phyloP scores from a whole-genome alignment of 2,329 filamentous ascomycete genomes.

The Phialophora macrospora region DNA sequence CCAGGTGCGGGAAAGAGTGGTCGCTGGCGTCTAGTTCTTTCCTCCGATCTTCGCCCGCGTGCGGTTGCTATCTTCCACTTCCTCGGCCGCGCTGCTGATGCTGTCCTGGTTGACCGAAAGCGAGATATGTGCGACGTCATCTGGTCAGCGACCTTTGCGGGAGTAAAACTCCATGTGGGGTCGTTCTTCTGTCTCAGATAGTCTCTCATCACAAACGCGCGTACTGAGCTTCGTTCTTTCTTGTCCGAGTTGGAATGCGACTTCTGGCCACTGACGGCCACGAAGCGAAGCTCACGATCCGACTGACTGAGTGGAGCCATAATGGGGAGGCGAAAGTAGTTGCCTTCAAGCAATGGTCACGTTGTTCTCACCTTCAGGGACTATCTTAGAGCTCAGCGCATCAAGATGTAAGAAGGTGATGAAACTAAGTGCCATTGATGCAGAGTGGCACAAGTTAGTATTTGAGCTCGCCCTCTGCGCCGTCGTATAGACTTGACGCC shows the following conservation, averaged over 20 bases:
- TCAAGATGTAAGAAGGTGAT: not conserved
- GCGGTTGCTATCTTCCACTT: conserved; percentile 10
- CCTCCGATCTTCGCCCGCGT: not conserved
- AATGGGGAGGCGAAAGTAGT: not conserved
- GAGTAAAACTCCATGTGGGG: conserved; percentile 25
- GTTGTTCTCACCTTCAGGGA: not conserved
- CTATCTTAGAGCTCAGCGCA: not conserved
- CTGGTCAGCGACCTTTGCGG: conserved; percentile 18
- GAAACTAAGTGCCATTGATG: not conserved
- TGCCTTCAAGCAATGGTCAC: not conserved
- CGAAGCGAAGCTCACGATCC: conserved; percentile 27
- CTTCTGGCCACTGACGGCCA: conserved; percentile 17
- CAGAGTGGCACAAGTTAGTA: not conserved
- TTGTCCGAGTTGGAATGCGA: conserved; percentile 14
- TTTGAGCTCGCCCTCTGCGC: not conserved
- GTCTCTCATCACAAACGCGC: conserved; percentile 27
- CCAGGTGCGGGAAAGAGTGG: conserved; percentile 14
- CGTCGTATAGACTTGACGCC: not conserved
- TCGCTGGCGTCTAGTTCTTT: conserved; percentile 1
- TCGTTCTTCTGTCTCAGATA: conserved; percentile 29
- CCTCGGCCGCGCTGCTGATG: conserved; percentile 2
- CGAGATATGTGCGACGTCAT: conserved; percentile 28
- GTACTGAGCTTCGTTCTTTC: conserved; percentile 24
- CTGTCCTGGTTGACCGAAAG: conserved; percentile 21
- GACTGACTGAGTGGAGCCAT: conserved; percentile 1